Conservation (phyloP, 176 grass and related monocot species). For the Ensete ventricosum region DNA sequence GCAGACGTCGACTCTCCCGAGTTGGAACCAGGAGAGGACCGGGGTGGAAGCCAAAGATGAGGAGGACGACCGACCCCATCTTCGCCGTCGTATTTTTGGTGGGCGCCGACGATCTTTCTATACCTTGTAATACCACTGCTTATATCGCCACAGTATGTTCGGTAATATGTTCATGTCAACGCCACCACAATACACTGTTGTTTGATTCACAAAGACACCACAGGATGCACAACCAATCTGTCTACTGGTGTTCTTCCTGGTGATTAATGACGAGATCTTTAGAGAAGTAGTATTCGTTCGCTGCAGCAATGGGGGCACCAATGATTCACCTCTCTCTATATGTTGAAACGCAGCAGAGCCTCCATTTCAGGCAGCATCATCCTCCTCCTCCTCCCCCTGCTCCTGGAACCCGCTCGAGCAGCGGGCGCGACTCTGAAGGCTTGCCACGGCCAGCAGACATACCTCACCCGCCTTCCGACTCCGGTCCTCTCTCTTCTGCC, state of each 20-base stretch:
- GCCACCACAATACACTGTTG: too few relatives aligned
- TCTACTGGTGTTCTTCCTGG: too few relatives aligned
- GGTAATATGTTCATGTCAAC: too few relatives aligned
- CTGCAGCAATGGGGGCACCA: too few relatives aligned
- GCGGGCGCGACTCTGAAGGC: slow-evolving; percentile 33
- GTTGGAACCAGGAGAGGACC: slow-evolving; percentile 60
- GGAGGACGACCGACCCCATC: not conserved
- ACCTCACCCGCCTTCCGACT: slow-evolving; percentile 29
- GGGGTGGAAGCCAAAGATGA: slow-evolving; percentile 40
- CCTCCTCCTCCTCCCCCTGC: slow-evolving; percentile 28
- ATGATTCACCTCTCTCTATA: slow-evolving; percentile 1
- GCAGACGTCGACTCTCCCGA: slow-evolving; percentile 62
- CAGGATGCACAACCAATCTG: too few relatives aligned
- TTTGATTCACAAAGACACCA: too few relatives aligned
- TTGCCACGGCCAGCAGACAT: slow-evolving; percentile 66
- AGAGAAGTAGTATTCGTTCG: too few relatives aligned
- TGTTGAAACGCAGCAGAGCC: slow-evolving; percentile 48
- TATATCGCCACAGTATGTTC: too few relatives aligned
- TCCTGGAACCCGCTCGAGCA: slow-evolving; percentile 30
- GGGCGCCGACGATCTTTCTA: slow-evolving; percentile 35
- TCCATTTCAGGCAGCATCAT: slow-evolving; percentile 53
- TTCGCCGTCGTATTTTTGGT: slow-evolving; percentile 28
- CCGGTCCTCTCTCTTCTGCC: slow-evolving; percentile 24
- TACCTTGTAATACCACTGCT: too few relatives aligned
- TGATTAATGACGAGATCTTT: too few relatives aligned